Evolutionary conservation across 768 basidiomycete genomes (phyloP).

Genomic region (Tephrocybe sp.): DNA sequence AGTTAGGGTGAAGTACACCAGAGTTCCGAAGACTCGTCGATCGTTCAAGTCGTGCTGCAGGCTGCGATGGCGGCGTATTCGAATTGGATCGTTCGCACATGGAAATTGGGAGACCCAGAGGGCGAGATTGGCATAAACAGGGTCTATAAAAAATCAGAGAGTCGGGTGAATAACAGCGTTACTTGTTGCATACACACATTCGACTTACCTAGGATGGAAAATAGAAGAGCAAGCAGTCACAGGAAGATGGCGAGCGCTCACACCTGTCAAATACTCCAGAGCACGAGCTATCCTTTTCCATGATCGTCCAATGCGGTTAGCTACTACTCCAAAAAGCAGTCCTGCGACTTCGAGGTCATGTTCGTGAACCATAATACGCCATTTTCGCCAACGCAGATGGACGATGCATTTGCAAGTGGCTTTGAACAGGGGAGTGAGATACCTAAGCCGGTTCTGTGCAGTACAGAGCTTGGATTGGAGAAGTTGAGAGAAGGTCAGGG

Average conservation of each 20-base stretch:
- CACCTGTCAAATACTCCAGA: slow-evolving; percentile 24
- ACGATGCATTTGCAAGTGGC: slow-evolving; percentile 35
- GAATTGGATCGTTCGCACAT: slow-evolving; percentile 48
- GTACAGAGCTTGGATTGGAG: slow-evolving; percentile 53
- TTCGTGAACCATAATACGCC: slow-evolving; percentile 39
- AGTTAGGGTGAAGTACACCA: no score
- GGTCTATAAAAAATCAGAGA: slow-evolving; percentile 33
- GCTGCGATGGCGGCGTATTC: slow-evolving; percentile 43
- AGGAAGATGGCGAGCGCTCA: slow-evolving; percentile 43
- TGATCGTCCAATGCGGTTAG: slow-evolving; percentile 45
- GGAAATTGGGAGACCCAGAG: slow-evolving; percentile 49
- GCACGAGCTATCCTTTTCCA: slow-evolving; percentile 27
- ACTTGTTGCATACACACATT: background rate
- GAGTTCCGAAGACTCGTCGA: slow-evolving; percentile 37
- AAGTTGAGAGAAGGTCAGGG: slow-evolving; percentile 37
- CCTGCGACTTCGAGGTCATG: slow-evolving; percentile 52
- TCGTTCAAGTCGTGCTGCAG: slow-evolving; percentile 45
- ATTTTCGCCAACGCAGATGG: slow-evolving; percentile 44
- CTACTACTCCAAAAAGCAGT: slow-evolving; percentile 50
- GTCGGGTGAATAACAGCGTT: slow-evolving; percentile 28
- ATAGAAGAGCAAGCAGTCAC: slow-evolving; percentile 43
- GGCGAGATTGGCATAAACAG: slow-evolving; percentile 40
- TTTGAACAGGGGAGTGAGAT: slow-evolving; percentile 15
- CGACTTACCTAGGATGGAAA: background rate
- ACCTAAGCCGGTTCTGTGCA: slow-evolving; percentile 44